Percentiles rank a stretch among this genome's conserved stretches.
Evolutionary conservation across 495 filamentous ascomycete species (phyloP).

Genomic region (Hapsidospora chrysogenum): DNA sequence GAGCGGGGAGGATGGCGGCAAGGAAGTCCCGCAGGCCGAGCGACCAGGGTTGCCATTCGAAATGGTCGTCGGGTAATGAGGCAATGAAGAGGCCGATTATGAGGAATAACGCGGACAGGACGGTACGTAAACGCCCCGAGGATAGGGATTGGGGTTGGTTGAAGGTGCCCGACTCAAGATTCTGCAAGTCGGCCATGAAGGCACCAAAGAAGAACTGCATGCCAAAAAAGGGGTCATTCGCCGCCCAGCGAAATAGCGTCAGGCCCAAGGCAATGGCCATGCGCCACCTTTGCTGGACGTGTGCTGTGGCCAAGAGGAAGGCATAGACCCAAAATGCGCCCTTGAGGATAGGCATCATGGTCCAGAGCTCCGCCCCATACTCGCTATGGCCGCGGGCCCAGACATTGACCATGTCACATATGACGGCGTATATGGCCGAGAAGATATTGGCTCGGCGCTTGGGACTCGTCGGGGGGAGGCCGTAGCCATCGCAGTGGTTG

Average conservation of each 20-base stretch:
- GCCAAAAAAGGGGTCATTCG: constrained; percentile 30
- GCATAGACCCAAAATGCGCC: constrained; percentile 46
- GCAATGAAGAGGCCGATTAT: constrained; percentile 36
- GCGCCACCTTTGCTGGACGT: constrained; percentile 37
- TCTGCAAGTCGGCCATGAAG: constrained; percentile 43
- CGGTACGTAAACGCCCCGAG: constrained; percentile 23
- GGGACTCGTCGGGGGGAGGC: constrained; percentile 39
- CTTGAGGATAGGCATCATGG: constrained; percentile 41
- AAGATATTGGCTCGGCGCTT: constrained; percentile 15
- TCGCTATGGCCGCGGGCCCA: constrained; percentile 42
- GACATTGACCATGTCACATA: constrained; percentile 16
- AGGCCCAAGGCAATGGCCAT: constrained; percentile 33
- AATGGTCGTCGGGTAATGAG: constrained; percentile 42
- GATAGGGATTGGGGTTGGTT: constrained; percentile 21
- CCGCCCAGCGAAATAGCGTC: constrained; percentile 36
- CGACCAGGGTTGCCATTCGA: constrained; percentile 43
- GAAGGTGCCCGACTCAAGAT: constrained; percentile 28
- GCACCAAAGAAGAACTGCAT: constrained; percentile 51
- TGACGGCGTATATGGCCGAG: constrained; percentile 23
- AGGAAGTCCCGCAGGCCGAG: constrained; percentile 24
- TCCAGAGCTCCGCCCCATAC: constrained; percentile 54
- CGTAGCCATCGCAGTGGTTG: constrained; percentile 39
- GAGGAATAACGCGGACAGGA: constrained; percentile 27
- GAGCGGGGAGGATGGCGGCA: constrained; percentile 36
- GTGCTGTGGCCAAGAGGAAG: constrained; percentile 36